Conservation (phyloP, 257 asterid species). For the Nicotiana paniculata region DNA sequence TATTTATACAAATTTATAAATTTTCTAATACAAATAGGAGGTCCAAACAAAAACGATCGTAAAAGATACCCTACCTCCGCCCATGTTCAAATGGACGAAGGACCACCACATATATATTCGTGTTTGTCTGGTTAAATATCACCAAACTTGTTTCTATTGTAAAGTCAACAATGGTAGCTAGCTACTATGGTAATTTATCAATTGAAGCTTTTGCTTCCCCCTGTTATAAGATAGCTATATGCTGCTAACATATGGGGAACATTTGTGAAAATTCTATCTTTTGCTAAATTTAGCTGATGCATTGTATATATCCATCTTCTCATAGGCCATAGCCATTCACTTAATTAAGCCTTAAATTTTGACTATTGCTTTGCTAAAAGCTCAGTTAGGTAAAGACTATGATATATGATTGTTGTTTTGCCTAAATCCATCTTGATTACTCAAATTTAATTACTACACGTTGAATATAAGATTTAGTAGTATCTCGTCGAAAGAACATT, state of each 20-base stretch:
- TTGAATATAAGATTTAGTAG: neutral
- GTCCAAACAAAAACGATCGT: too few relatives aligned
- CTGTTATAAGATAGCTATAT: neutral
- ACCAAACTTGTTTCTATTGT: neutral
- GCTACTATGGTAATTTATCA: neutral
- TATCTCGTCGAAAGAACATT: too few relatives aligned
- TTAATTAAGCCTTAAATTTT: neutral
- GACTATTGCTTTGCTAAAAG: neutral
- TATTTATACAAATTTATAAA: too few relatives aligned
- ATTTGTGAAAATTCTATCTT: neutral
- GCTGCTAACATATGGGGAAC: constrained; percentile 2
- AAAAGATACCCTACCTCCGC: too few relatives aligned
- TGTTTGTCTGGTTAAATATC: neutral
- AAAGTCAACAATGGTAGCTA: constrained; percentile 7
- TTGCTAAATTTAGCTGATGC: neutral
- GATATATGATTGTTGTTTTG: neutral
- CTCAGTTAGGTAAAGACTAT: neutral
- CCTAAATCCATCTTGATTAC: neutral
- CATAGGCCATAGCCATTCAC: neutral
- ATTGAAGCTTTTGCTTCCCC: neutral
- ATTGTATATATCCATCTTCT: neutral
- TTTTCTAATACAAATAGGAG: too few relatives aligned
- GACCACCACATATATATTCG: constrained; percentile 5
- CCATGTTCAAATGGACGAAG: neutral
- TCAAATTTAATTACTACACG: neutral